Evolutionary conservation across 345 rosid genomes (phyloP).

Genomic region (Clausena lansium): DNA sequence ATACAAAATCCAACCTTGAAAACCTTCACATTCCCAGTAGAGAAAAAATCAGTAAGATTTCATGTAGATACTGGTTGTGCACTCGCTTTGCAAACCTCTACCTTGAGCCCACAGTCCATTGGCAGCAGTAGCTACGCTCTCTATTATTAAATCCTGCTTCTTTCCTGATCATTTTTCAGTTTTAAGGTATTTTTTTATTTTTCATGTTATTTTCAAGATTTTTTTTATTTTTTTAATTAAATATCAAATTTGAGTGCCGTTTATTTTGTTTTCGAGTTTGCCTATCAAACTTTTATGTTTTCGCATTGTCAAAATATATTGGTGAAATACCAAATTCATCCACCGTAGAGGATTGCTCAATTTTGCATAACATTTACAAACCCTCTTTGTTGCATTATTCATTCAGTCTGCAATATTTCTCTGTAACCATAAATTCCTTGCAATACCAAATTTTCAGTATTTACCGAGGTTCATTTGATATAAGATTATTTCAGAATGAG

Average conservation of each 20-base stretch:
- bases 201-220: too few species aligned
- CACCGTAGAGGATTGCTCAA: not conserved
- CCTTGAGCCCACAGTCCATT: constrained; percentile 75
- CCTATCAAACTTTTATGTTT: too few species aligned
- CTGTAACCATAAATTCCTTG: not conserved
- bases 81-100: constrained; percentile 80
- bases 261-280: too few species aligned
- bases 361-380: not conserved
- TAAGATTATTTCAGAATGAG: not conserved
- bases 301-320: too few species aligned
- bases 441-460: not conserved
- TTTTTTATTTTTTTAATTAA: too few species aligned
- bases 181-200: too few species aligned
- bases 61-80: constrained; percentile 22
- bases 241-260: too few species aligned
- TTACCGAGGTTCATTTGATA: not conserved
- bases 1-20: not conserved
- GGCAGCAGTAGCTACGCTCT: constrained; percentile 79
- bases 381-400: not conserved
- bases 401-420: not conserved
- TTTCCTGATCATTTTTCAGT: too few species aligned
- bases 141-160: too few species aligned
- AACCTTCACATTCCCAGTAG: too few species aligned
- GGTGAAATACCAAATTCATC: too few species aligned
- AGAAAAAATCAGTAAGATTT: constrained; percentile 2